Conservation (phyloP, 768 basidiomycete species). For the Boletales sp. region DNA sequence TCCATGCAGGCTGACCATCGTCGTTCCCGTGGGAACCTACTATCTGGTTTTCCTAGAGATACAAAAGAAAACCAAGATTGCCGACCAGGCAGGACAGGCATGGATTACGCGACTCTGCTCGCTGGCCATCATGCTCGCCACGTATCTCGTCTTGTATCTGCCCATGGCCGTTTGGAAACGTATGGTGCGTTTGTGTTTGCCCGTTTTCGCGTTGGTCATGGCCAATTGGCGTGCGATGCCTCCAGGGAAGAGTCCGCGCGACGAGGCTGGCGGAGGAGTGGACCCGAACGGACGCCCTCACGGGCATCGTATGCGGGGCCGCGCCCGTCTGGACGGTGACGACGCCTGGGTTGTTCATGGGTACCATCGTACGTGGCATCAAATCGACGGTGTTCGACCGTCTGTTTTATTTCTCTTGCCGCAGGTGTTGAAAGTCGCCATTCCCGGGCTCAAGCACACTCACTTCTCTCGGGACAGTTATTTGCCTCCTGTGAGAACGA, state of each 20-base stretch:
- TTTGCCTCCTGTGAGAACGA: conserved; percentile 40
- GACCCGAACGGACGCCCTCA: conserved; percentile 35
- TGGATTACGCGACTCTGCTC: conserved; percentile 36
- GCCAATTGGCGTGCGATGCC: background rate
- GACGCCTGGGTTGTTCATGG: conserved; percentile 38
- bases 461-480: conserved; percentile 40
- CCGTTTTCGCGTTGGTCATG: background rate
- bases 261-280: conserved; percentile 37
- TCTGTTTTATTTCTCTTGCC: background rate
- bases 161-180: conserved; percentile 49
- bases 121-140: conserved; percentile 36
- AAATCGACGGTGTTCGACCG: background rate
- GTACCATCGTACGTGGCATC: conserved; percentile 30
- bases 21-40: conserved; percentile 40
- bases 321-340: conserved; percentile 42
- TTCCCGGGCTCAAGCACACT: conserved; percentile 31
- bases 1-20: conserved; percentile 33
- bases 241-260: conserved; percentile 43
- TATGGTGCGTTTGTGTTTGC: conserved; percentile 29
- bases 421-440: conserved; percentile 38
- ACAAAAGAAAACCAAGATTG: conserved; percentile 1
- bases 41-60: conserved; percentile 24
- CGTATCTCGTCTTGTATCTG: conserved; percentile 35
- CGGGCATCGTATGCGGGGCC: conserved; percentile 11
- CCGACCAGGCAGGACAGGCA: conserved; percentile 14